Base-by-base conservation (phyloP, 352 stramenopile species). In the Pythium utonaiense region DNA sequence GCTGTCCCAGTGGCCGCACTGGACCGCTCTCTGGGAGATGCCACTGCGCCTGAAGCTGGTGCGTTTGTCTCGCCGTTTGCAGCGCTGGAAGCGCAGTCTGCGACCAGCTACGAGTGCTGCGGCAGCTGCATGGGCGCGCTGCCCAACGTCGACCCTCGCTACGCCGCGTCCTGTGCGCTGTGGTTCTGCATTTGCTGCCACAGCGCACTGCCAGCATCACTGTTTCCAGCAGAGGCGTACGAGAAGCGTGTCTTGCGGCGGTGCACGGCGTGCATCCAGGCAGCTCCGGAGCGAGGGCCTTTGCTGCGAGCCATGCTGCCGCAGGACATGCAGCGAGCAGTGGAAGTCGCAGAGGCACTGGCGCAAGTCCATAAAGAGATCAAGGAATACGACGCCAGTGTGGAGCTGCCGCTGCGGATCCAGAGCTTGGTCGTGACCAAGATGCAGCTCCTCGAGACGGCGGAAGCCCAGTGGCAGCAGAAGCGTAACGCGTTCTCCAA, bases 101-200 rank as follows among this genome's bases (percentile, higher is more conserved):
- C 40, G 19, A 47, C 40, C 14, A 47, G 40, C 12, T 47, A 47
- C 40, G 40, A 47, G 40, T 47, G 40, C 19, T 47, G 40, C n/a
- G 40, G 40, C 5, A 47, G 40, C 4, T 47, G 40, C 8, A 19
- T 47, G 19, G 40, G 40, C n/a, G 40, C 40, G 40, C 8, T 47
- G 40, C 40, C 40, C 40, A 47, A 47, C 40, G 40, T 47, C 17
- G 40, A 47, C n/a, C 40, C 40, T 2, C 40, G 40, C 0, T 47
- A 47, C n/a, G 40, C 40, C 13, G 40, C 40, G 7, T 47, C 40
- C 40, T 27, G 19, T 27, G 40, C 40, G 40, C 19, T 47, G n/a
- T 47, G 40, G 40, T 47, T 47, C 40, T 47, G 40, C 16, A 47
- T 47, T 1, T 47, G 40, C n/a, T 47, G 40, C 40, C 40, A 47